Base-by-base conservation (phyloP, 1,139 yeast genomes). In the Debaryomyces psychrophilus region DNA sequence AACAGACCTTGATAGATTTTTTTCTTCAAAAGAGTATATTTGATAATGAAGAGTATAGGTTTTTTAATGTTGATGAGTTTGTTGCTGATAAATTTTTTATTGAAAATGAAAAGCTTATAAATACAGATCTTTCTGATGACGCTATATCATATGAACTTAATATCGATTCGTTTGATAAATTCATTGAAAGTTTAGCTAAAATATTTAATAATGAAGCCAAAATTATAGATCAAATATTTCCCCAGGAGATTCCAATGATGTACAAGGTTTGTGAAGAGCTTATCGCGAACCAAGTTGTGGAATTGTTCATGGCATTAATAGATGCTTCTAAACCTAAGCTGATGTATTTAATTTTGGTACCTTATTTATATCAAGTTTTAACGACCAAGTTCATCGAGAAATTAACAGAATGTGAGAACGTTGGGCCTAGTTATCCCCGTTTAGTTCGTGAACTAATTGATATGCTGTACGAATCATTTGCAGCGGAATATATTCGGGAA, bases 401-500 rank as follows among this genome's bases (percentile, higher is more conserved):
- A 33, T 60, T 76, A 31, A 48, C 52, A 0, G 63, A 65, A 0
- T 62, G 74, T 43, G 50, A 53, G 6, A 75, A 74, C 49, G 56
- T 69, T 17, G 79, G 78, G 1, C 67, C 59, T 5, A 56, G 62
- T 4, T 74, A 73, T 48, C 54, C 55, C 5, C 57, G 49, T 5
- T 55, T 73, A 31, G 63, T 74, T 5, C 57, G 56, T 14, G 78
- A 73, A 36, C 61, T 79, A 9, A 63, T 81, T 33, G 81, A 81
- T 50, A 73, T 78, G 65, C 70, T 73, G 53, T 78, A 68, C 52
- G 83, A 72, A 48, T 68, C 74, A 11, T 64, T 71, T 44, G 72
- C 69, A 5, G 71, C 77, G 3, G 83, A 84, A 44, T 83, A 81
- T 51, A 62, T 69, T 51, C 67, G 79, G 36, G 81, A 77, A 48